Evolutionary conservation across 2,329 filamentous ascomycete species (phyloP).

Genomic region (Fusarium lateritium): DNA sequence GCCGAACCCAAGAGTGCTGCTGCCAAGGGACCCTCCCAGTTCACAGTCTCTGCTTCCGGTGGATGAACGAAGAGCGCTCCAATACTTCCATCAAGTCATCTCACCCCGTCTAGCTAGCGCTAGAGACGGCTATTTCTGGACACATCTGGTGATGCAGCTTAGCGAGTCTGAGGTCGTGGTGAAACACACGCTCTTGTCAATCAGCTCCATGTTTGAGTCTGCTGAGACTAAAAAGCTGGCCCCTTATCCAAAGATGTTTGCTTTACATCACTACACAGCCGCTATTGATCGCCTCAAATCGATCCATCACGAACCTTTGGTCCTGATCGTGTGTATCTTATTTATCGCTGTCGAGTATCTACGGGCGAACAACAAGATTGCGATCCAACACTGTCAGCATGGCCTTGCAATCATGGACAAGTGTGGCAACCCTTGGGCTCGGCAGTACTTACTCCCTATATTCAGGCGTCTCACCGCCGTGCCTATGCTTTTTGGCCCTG

Average conservation of each 20-base stretch:
- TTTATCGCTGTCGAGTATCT: slow-evolving; percentile 23
- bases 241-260: slow-evolving; percentile 1
- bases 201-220: slow-evolving; percentile 27
- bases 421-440: slow-evolving; percentile 2
- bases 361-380: slow-evolving; percentile 5
- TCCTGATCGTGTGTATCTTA: slow-evolving; percentile 16
- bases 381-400: slow-evolving; percentile 11
- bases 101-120: slow-evolving; percentile 18
- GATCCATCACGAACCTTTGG: neutral
- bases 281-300: slow-evolving; percentile 18
- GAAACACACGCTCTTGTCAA: slow-evolving; percentile 29
- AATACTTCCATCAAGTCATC: slow-evolving; percentile 22
- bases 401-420: slow-evolving; percentile 9
- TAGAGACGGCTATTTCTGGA: slow-evolving; percentile 29
- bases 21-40: neutral
- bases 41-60: neutral
- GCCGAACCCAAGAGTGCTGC: neutral
- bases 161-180: slow-evolving; percentile 19
- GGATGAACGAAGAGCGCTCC: slow-evolving; percentile 1
- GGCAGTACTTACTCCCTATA: slow-evolving; percentile 14
- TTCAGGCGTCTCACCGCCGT: slow-evolving; percentile 15
- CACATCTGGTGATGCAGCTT: slow-evolving; percentile 28
- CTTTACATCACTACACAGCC: slow-evolving; percentile 22
- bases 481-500: slow-evolving; percentile 15
- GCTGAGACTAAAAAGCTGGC: neutral